Percentiles rank a stretch among this genome's conserved stretches.
These are phyloP conservation scores for Posidonia oceanica DNA, from an alignment of 116 monocot genomes.

Conservation along the genomic window DNA sequence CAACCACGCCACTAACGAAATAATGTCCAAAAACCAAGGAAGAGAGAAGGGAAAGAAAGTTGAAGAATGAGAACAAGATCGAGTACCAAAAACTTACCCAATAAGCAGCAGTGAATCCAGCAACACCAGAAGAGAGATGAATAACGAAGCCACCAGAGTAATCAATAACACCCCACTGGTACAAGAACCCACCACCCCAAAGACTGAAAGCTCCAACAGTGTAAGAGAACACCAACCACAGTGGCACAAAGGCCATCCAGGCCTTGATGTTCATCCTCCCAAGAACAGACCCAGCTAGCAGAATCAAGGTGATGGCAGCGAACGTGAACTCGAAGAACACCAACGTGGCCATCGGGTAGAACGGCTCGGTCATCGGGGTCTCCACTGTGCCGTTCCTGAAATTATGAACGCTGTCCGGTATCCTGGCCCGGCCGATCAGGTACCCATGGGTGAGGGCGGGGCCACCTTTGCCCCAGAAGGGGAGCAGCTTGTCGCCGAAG, in stretches of 20 bases:
- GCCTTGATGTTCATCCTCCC: slow-evolving; percentile 30
- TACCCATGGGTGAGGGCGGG: neutral
- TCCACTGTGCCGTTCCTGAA: neutral
- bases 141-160: slow-evolving; percentile 41
- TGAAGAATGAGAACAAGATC: neutral
- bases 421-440: neutral
- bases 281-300: slow-evolving; percentile 22
- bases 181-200: slow-evolving; percentile 30
- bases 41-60: neutral
- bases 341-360: slow-evolving; percentile 13
- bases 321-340: slow-evolving; percentile 15
- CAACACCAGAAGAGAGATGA: slow-evolving; percentile 32
- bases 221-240: slow-evolving; percentile 23
- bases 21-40: too few relatives aligned
- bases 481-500: slow-evolving; percentile 12
- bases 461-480: slow-evolving; percentile 13
- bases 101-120: slow-evolving; percentile 39
- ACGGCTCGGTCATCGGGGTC: neutral
- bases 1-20: neutral
- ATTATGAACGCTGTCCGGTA: slow-evolving; percentile 10
- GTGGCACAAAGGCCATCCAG: slow-evolving; percentile 23
- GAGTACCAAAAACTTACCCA: slow-evolving; percentile 7
- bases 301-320: slow-evolving; percentile 15
- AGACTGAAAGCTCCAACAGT: slow-evolving; percentile 24
- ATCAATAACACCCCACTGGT: slow-evolving; percentile 25